Base-by-base conservation (phyloP, 768 basidiomycete genomes). In the Galerina sulciceps region DNA sequence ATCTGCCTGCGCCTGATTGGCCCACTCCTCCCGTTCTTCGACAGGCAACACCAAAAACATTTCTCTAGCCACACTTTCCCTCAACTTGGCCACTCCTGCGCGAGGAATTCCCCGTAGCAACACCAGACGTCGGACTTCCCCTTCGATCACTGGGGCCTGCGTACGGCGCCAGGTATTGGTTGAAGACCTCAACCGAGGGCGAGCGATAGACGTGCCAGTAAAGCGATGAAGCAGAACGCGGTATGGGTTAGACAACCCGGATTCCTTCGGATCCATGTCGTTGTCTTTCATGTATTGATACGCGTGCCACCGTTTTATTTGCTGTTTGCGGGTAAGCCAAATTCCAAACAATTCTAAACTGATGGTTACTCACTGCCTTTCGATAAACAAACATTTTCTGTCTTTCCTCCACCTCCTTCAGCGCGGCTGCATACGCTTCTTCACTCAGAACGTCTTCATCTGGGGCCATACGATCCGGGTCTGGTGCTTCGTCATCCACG, bases 221-320 rank as follows among this genome's bases (percentile, higher is more conserved):
- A 31, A 8, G 4, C 26, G 26, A 31, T 31, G 26, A 15, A 38
- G n/a, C 23, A 23, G 22, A 37, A 23, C 4, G 10, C 36, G 15
- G 35, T 51, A 58, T 1, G 57, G 60, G 31, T 58, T 52, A 4
- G 58, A n/a, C 10, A 41, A 37, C 22, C 47, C 60, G 6, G 35
- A n/a, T 13, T 61, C 56, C 20, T 51, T 53, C 10, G 53, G 20
- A 23, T 48, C 36, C 31, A 52, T 15, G 49, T 49, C 51, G 37
- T 57, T 43, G 5, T 52, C 50, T 23, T 41, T 38, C 17, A 35
- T 35, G 20, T 52, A 52, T 15, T 52, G 50, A 15, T 52, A 52
- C 8, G 13, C 38, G 15, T 38, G 26, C 50, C 50, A 52, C 9
- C 50, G 50, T 40, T 41, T 53, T 43, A 64, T 57, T 58, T 61